A percentile compares a stretch with the other conserved stretches of the same genome.
phyloP scores from a whole-genome alignment of 805 yeast species.

The Wilhelminamyces savonicus region DNA sequence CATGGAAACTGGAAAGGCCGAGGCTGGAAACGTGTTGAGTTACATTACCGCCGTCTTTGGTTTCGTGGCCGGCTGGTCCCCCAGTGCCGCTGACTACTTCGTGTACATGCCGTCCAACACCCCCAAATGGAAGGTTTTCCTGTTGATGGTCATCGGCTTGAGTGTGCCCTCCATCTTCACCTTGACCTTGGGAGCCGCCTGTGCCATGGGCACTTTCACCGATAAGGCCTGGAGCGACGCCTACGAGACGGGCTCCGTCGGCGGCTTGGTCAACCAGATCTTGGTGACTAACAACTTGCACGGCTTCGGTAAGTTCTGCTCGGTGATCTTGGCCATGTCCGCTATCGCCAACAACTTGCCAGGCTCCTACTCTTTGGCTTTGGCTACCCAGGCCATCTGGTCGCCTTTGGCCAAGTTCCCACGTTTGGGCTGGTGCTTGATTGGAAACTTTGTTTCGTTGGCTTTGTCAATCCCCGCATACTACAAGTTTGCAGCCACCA shows the following conservation, averaged over 20 bases:
- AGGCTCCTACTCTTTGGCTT: conserved; percentile 25
- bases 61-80: conserved; percentile 27
- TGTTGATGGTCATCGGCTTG: conserved; percentile 22
- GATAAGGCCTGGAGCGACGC: conserved; percentile 23
- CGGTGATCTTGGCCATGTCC: conserved; percentile 24
- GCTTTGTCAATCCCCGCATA: conserved; percentile 30
- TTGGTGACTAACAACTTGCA: conserved; percentile 21
- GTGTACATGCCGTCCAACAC: conserved; percentile 25
- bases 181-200: conserved; percentile 26
- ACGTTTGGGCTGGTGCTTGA: conserved; percentile 27
- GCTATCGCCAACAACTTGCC: conserved; percentile 28
- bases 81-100: conserved; percentile 28
- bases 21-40: conserved; percentile 24
- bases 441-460: conserved; percentile 25
- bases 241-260: conserved; percentile 22
- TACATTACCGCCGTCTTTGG: conserved; percentile 25
- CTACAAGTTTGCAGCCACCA: conserved; percentile 22
- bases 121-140: conserved; percentile 19
- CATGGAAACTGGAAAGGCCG: conserved; percentile 22
- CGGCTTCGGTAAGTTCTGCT: conserved; percentile 26
- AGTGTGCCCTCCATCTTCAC: conserved; percentile 21
- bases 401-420: conserved; percentile 23
- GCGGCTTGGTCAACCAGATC: conserved; percentile 25
- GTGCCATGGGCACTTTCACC: conserved; percentile 20
- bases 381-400: conserved; percentile 27